Evolutionary conservation across 2,329 filamentous ascomycete genomes (phyloP).

Genomic region (Penicillium sp.): DNA sequence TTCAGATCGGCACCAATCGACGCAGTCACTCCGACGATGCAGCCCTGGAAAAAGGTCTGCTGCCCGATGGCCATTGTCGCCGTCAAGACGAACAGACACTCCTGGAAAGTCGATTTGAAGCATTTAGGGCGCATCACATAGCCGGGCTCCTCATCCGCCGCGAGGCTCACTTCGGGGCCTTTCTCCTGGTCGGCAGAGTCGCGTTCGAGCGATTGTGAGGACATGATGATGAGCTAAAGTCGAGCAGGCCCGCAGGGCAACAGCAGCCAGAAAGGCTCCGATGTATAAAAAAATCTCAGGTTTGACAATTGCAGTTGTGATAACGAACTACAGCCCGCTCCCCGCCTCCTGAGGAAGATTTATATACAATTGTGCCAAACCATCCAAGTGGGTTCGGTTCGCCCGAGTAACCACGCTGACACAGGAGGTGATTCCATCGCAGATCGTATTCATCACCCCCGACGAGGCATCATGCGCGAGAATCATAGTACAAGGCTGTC

Average conservation of each 20-base stretch:
- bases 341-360: no score
- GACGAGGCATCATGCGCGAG: no score
- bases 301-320: no score
- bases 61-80: constrained; percentile 66
- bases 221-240: background rate
- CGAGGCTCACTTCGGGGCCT: constrained; percentile 3
- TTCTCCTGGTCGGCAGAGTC: constrained; percentile 14
- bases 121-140: constrained; percentile 27
- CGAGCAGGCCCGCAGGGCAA: no score
- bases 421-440: no score
- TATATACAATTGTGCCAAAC: no score
- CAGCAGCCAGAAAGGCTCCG: background rate
- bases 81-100: constrained; percentile 63
- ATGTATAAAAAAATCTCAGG: no score
- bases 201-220: background rate
- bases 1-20: constrained; percentile 58
- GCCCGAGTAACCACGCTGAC: no score
- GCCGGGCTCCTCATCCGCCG: constrained; percentile 6
- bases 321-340: no score
- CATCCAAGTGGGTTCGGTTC: no score
- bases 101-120: constrained; percentile 62
- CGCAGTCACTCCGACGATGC: constrained; percentile 60
- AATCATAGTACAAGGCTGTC: no score
- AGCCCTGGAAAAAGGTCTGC: constrained; percentile 58
- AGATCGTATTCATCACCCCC: no score